phyloP scores from a whole-genome alignment of 108 stramenopile species.

The Skeletonema marinoi region DNA sequence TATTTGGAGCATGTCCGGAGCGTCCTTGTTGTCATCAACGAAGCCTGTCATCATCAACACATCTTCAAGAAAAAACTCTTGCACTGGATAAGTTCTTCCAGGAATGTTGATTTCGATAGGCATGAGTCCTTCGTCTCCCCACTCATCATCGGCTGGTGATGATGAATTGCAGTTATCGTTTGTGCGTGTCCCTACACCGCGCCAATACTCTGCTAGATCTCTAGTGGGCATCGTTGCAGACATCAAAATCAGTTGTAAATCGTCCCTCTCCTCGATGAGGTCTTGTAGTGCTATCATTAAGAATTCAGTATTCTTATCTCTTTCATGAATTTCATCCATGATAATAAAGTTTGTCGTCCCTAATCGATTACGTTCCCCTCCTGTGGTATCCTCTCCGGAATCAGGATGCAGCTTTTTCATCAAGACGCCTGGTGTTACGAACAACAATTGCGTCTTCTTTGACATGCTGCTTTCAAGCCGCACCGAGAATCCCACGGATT shows the following conservation, averaged over 20 bases:
- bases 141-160: constrained; percentile 9
- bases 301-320: constrained; percentile 91
- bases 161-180: neutral
- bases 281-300: constrained; percentile 86
- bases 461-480: constrained; percentile 68
- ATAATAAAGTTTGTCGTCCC: constrained; percentile 82
- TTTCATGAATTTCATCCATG: constrained; percentile 91
- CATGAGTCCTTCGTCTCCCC: constrained; percentile 19
- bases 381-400: constrained; percentile 56
- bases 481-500: constrained; percentile 84
- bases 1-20: constrained; percentile 47
- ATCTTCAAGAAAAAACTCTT: constrained; percentile 80
- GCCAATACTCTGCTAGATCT: constrained; percentile 79
- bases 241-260: constrained; percentile 80
- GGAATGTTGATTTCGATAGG: constrained; percentile 86
- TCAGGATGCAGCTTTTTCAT: constrained; percentile 78
- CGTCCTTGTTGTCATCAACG: constrained; percentile 38
- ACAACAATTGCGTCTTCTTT: constrained; percentile 75
- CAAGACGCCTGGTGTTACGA: constrained; percentile 91
- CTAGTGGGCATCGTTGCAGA: constrained; percentile 91
- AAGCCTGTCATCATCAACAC: constrained; percentile 77
- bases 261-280: constrained; percentile 62
- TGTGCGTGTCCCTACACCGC: constrained; percentile 66
- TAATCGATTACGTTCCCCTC: constrained; percentile 17
- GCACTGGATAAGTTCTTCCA: constrained; percentile 56